Evolutionary conservation across 345 rosid genomes (phyloP), one percentile per base, ranked within the genome.

Genomic region (Euphorbia lathyris): DNA sequence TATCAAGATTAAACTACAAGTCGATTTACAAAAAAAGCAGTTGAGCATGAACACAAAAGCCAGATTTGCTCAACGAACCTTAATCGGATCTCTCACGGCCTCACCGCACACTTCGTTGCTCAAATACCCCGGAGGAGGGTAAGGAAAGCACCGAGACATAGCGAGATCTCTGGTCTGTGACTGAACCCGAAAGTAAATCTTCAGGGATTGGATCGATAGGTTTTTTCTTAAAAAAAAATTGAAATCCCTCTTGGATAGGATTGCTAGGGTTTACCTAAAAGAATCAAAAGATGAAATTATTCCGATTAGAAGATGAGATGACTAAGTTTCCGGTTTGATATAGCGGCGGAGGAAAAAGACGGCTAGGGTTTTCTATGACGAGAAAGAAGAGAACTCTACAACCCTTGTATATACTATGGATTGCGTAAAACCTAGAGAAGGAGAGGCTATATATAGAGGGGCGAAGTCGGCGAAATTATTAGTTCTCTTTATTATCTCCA

Each of bases 41-140:
- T 79, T 80, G 84, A 84, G 83, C 85, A 80, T 9, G 11, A 71
- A 69, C 52, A 69, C 57, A 76, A 77, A 78, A 70, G 71, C 76
- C 69, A 77, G 52, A 77, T 65, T 76, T 65, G 84, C 77, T 79
- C 77, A 82, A 86, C 96, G 64, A 87, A 90, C 92, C 96, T 90
- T 81, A 76, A 80, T 78, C 72, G 86, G 79, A 45, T 81, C 74
- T 75, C 77, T 82, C 86, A 79, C 79, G 77, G 80, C 73, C 66
- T 77, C 79, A 69, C 71, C 75, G 67, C 81, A 40, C 19, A 70
- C 67, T 26, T 83, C 83, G 75, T 65, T 78, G 79, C 79, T 71
- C 65, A 68, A 64, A 71, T 74, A 70, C 55, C 76, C 64, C 22
- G 77, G 66, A 69, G 79, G 81, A 63, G 81, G 78, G 71, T 74